Conservation (phyloP, 805 yeast species). For the Candida broadrunensis region DNA sequence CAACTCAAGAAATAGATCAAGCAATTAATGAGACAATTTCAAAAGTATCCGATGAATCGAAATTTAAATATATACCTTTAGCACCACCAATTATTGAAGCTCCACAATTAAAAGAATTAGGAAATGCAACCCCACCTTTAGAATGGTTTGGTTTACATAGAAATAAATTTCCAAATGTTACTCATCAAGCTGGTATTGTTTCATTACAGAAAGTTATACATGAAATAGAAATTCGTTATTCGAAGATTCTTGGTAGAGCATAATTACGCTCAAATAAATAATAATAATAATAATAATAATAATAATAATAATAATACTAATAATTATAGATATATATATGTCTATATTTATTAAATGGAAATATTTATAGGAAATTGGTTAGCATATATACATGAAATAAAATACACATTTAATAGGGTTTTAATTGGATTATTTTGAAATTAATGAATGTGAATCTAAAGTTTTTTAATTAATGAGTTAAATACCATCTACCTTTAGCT, state of each 20-base stretch:
- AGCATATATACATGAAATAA: too few relatives aligned
- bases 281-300: neutral
- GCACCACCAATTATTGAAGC: conserved; percentile 81
- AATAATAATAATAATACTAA: too few relatives aligned
- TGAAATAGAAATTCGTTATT: conserved; percentile 58
- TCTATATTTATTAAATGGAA: too few relatives aligned
- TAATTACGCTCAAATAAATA: conserved; percentile 10
- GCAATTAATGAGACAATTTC: conserved; percentile 36
- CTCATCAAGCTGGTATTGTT: conserved; percentile 77
- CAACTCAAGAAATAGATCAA: conserved; percentile 27
- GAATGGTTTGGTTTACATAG: conserved; percentile 98
- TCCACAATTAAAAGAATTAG: conserved; percentile 86
- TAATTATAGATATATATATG: too few relatives aligned
- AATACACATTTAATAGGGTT: too few relatives aligned
- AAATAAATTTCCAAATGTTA: conserved; percentile 76
- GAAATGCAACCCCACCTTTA: conserved; percentile 96
- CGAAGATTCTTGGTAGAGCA: conserved; percentile 47
- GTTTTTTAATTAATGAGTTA: conserved; percentile 56
- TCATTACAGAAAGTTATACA: conserved; percentile 71
- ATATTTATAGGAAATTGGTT: too few relatives aligned
- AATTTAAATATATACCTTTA: conserved; percentile 59
- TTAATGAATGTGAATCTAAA: too few relatives aligned
- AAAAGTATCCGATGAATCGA: conserved; percentile 34
- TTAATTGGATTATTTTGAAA: too few relatives aligned
- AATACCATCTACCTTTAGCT: conserved; percentile 91